phyloP scores from a whole-genome alignment of 768 basidiomycete species.

The Leucocoprinus birnbaumii region DNA sequence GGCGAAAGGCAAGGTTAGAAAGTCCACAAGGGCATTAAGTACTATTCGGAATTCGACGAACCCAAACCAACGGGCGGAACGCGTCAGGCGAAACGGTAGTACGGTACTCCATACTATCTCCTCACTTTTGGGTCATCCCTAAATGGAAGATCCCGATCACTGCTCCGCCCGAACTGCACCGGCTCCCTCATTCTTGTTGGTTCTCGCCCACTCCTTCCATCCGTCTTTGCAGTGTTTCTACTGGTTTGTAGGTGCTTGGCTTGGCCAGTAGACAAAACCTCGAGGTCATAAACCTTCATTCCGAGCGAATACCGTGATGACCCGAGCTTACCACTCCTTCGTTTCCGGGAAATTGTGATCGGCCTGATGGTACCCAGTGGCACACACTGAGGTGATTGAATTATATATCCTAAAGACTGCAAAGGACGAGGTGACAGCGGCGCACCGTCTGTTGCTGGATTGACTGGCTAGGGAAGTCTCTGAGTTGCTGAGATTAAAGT shows the following conservation, averaged over 20 bases:
- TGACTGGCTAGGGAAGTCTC: not conserved
- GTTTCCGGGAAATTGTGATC: too few relatives aligned
- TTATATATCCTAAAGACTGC: too few relatives aligned
- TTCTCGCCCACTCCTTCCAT: conserved; percentile 1
- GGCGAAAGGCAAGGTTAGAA: conserved; percentile 17
- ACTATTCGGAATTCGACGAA: conserved; percentile 32
- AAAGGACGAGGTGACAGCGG: too few relatives aligned
- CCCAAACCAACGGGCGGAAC: conserved; percentile 36
- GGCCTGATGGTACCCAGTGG: too few relatives aligned
- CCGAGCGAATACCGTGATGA: too few relatives aligned
- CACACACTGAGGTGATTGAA: too few relatives aligned
- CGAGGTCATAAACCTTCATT: too few relatives aligned
- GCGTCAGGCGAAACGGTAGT: conserved; percentile 34
- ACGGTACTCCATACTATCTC: conserved; percentile 27
- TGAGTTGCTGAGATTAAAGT: not conserved
- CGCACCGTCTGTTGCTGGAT: too few relatives aligned
- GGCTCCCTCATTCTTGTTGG: conserved; percentile 10
- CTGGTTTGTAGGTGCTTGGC: too few relatives aligned
- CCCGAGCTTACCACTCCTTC: not conserved
- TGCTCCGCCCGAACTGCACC: conserved; percentile 17
- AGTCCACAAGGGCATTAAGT: conserved; percentile 16
- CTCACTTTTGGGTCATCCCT: conserved; percentile 17
- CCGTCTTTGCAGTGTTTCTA: not conserved
- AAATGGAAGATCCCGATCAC: conserved; percentile 16
- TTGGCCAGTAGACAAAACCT: too few relatives aligned